phyloP scores from a whole-genome alignment of 2,329 filamentous ascomycete species.

The Paecilomyces fulvus region DNA sequence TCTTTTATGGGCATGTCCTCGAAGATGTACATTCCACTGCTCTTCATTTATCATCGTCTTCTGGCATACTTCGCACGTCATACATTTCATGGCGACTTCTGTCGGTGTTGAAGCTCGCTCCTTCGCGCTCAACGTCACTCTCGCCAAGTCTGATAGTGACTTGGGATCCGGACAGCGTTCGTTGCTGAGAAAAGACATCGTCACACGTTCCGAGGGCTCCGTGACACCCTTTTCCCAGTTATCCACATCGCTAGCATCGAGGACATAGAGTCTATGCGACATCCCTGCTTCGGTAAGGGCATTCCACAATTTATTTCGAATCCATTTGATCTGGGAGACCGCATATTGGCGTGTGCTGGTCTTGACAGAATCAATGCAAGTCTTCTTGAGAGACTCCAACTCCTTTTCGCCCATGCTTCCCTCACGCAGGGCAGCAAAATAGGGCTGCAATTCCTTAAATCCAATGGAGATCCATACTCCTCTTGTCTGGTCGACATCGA shows the following conservation, averaged over 20 bases:
- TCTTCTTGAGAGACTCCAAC: conserved; percentile 47
- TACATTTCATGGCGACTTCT: conserved; percentile 44
- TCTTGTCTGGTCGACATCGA: conserved; percentile 59
- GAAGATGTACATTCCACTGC: conserved; percentile 51
- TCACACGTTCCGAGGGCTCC: conserved; percentile 54
- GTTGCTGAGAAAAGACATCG: conserved; percentile 54
- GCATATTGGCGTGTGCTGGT: conserved; percentile 81
- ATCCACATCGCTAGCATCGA: conserved; percentile 67
- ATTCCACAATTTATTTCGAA: conserved; percentile 70
- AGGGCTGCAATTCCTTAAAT: conserved; percentile 80
- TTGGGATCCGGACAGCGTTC: conserved; percentile 46
- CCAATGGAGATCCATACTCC: conserved; percentile 98
- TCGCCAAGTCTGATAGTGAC: conserved; percentile 51
- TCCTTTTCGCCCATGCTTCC: conserved; percentile 22
- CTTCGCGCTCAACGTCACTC: conserved; percentile 48
- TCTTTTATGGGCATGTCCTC: conserved; percentile 51
- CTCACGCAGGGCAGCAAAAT: conserved; percentile 45
- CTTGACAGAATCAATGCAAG: conserved; percentile 67
- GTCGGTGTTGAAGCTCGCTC: conserved; percentile 32
- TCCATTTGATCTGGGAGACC: conserved; percentile 76
- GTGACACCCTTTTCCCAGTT: conserved; percentile 58
- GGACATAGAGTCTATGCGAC: conserved; percentile 58
- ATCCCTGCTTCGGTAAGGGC: conserved; percentile 51
- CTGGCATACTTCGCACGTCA: conserved; percentile 60
- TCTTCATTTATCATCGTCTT: conserved; percentile 47